Evolutionary conservation across 352 stramenopile genomes (phyloP).

Genomic region (Discostella stelligera): DNA sequence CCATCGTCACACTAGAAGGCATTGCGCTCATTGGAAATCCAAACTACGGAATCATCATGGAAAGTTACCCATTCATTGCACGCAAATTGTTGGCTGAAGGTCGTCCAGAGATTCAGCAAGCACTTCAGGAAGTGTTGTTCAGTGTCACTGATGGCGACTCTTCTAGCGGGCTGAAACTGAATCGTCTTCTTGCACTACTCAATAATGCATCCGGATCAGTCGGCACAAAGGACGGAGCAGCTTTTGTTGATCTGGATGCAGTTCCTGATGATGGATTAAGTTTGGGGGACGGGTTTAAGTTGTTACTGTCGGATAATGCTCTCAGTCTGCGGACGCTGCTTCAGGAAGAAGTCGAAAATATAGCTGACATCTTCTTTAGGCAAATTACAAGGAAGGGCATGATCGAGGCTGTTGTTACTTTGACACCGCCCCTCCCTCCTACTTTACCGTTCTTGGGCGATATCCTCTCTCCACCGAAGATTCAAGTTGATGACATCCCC

Average conservation of each 20-base stretch:
- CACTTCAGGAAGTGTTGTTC: constrained; percentile 84
- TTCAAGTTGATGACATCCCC: constrained; percentile 72
- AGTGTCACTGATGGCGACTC: constrained; percentile 53
- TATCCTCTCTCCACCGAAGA: constrained; percentile 66
- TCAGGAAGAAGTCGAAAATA: constrained; percentile 77
- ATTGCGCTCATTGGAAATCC: constrained; percentile 83
- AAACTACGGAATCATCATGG: constrained; percentile 85
- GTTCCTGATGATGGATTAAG: constrained; percentile 75
- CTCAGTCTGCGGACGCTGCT: constrained; percentile 73
- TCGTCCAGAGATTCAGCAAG: constrained; percentile 76
- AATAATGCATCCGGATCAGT: constrained; percentile 79
- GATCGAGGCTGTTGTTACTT: constrained; percentile 63
- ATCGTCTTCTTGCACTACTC: constrained; percentile 74
- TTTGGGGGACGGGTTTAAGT: constrained; percentile 72
- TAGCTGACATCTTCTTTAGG: constrained; percentile 76
- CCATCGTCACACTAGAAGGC: constrained; percentile 85
- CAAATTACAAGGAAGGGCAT: constrained; percentile 77
- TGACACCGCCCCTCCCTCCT: constrained; percentile 65
- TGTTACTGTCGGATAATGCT: constrained; percentile 74
- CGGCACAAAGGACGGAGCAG: constrained; percentile 64
- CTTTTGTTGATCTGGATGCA: constrained; percentile 84
- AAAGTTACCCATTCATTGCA: constrained; percentile 85
- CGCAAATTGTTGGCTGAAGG: constrained; percentile 77
- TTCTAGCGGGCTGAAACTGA: constrained; percentile 67
- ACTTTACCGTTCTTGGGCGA: constrained; percentile 71